A percentile compares a stretch with the other conserved stretches of the same genome.
Evolutionary conservation across 805 yeast genomes (phyloP).

Genomic region (Komagataella mondaviorum): DNA sequence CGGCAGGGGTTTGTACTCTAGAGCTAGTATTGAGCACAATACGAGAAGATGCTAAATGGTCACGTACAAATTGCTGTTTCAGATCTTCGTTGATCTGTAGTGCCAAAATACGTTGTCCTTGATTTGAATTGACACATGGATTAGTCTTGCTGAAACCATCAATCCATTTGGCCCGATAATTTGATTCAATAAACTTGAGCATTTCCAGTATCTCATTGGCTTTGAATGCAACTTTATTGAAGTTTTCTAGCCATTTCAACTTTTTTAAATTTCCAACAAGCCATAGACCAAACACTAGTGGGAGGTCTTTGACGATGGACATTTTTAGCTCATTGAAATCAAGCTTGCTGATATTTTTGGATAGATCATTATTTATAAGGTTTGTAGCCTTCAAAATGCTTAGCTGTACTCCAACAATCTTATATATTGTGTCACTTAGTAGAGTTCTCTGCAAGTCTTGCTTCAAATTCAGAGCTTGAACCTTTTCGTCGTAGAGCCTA

Average conservation of each 20-base stretch:
- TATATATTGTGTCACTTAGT: constrained; percentile 17
- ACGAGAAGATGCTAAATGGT: constrained; percentile 7
- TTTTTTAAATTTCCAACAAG: constrained; percentile 49
- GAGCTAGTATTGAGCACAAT: background rate
- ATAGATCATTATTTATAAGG: constrained; percentile 16
- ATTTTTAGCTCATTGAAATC: constrained; percentile 18
- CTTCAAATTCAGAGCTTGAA: constrained; percentile 20
- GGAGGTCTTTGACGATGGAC: constrained; percentile 44
- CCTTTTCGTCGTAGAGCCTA: constrained; percentile 20
- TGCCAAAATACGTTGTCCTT: background rate
- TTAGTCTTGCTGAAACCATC: constrained; percentile 34
- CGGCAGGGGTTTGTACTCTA: background rate
- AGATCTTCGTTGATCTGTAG: constrained; percentile 12
- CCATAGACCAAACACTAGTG: constrained; percentile 59
- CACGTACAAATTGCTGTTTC: constrained; percentile 11
- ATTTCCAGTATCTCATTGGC: constrained; percentile 45
- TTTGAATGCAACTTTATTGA: constrained; percentile 22
- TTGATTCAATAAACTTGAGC: constrained; percentile 41
- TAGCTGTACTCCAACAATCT: constrained; percentile 23
- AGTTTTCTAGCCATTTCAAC: constrained; percentile 34
- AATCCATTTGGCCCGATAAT: constrained; percentile 47
- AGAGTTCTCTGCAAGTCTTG: constrained; percentile 18
- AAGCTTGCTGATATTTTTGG: constrained; percentile 15
- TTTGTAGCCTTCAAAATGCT: constrained; percentile 20
- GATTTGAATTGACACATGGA: background rate